phyloP scores from a whole-genome alignment of 2,329 filamentous ascomycete species.

The Colletotrichum eremochloae region DNA sequence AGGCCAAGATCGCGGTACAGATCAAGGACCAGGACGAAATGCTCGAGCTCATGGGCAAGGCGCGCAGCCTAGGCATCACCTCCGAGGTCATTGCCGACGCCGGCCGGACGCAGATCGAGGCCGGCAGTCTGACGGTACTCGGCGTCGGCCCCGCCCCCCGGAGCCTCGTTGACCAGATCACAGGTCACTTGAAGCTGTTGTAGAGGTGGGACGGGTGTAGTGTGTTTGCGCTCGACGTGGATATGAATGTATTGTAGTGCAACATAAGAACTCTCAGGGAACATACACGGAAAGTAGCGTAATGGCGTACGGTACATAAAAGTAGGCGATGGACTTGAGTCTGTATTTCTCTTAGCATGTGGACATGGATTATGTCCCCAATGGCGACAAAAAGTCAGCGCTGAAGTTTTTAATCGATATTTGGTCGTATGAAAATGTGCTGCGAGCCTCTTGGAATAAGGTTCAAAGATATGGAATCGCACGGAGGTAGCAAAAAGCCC shows the following conservation, averaged over 20 bases:
- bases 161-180: conserved; percentile 88
- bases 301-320: conserved; percentile 39
- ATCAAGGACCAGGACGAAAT: conserved; percentile 88
- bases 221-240: neutral
- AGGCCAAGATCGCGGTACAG: conserved; percentile 95
- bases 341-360: conserved; percentile 24
- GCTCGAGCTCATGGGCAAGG: conserved; percentile 79
- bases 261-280: conserved; percentile 31
- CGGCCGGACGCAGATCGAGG: conserved; percentile 96
- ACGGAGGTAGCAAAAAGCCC: neutral
- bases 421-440: neutral
- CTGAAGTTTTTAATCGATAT: neutral
- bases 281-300: conserved; percentile 30
- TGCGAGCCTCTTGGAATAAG: neutral
- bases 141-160: conserved; percentile 87
- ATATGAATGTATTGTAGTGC: neutral
- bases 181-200: conserved; percentile 85
- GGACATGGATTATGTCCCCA: conserved; percentile 7
- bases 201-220: conserved; percentile 55
- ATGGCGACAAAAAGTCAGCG: conserved; percentile 1
- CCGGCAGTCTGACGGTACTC: conserved; percentile 91
- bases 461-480: neutral
- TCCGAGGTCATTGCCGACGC: conserved; percentile 94
- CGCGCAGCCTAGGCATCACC: conserved; percentile 85
- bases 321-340: conserved; percentile 29